Evolutionary conservation across 1,139 yeast genomes (phyloP), one percentile per base, ranked within the genome.

Genomic region (Candida sp.): DNA sequence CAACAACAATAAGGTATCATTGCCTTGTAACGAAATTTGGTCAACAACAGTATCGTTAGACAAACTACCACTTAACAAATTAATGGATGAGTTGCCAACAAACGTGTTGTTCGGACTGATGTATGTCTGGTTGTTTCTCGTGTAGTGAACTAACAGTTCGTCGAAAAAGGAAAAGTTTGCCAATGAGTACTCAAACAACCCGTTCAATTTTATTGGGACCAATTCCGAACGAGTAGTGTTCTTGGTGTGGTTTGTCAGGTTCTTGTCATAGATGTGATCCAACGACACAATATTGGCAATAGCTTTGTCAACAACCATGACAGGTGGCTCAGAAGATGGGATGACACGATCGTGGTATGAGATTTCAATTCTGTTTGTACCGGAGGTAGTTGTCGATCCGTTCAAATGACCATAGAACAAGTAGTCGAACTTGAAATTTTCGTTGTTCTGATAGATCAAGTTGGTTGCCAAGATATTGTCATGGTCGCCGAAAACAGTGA

Each of bases 151-250:
- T 47, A 62, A 58, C 9, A 51, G 54, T 48, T 65, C 69, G 41
- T 74, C 72, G 53, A 78, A 80, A 43, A 65, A 57, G 0, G 94
- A 73, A 63, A 89, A 90, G 65, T 92, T 91, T 3, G 81, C 72
- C 45, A 86, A 71, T 0, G 91, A 85, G 68, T 87, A 94, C 68
- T 94, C 98, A 65, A 93, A 90, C 41, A 94, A 62, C 2, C 96
- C 96, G 64, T 88, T 88, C 49, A 92, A 63, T 5, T 67, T 62
- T 41, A 75, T 58, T 49, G 69, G 59, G 5, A 70, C 55, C 46
- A 77, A 65, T 12, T 62, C 65, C 35, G 51, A 52, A 31, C 52
- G 58, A 3, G 55, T 50, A 9, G 58, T 57, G 30, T 60, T 52
- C 22, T 56, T 61, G 2, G 75, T 67, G n/a, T 64, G 55, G 52